A percentile compares a stretch with the other conserved stretches of the same genome.
Conservation (phyloP, 257 asterid species). For the Ilex aquifolium region DNA sequence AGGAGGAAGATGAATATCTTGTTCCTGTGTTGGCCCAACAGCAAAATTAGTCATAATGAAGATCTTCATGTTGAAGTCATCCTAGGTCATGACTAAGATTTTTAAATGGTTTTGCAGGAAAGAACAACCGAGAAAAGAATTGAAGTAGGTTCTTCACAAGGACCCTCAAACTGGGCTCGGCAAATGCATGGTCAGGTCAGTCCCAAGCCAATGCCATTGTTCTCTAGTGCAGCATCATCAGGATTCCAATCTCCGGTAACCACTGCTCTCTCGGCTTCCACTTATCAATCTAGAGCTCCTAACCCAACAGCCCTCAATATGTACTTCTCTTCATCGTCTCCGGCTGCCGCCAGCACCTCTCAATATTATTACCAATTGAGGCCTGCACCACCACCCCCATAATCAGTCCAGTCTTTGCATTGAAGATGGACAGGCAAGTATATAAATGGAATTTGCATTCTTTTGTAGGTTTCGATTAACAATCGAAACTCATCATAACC, state of each 20-base stretch:
- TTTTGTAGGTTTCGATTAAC: constrained; percentile 11
- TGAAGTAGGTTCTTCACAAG: constrained; percentile 30
- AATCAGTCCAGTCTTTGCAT: not conserved
- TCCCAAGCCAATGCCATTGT: constrained; percentile 31
- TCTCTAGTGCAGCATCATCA: constrained; percentile 80
- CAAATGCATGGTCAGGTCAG: constrained; percentile 34
- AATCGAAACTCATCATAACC: not conserved
- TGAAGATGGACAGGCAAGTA: constrained; percentile 3
- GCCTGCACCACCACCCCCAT: constrained; percentile 33
- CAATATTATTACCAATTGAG: constrained; percentile 29
- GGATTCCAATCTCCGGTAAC: constrained; percentile 67
- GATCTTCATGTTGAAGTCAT: not conserved
- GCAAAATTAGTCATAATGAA: too few relatives aligned
- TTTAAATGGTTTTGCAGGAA: constrained; percentile 26
- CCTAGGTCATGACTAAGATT: not conserved
- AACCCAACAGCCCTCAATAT: constrained; percentile 18
- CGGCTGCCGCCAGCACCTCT: constrained; percentile 20
- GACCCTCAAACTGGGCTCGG: constrained; percentile 39
- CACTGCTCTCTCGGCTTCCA: constrained; percentile 13
- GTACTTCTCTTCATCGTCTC: constrained; percentile 31
- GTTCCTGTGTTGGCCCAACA: too few relatives aligned
- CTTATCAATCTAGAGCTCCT: constrained; percentile 20
- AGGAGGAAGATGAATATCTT: too few relatives aligned
- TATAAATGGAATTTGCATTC: not conserved
- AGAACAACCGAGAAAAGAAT: constrained; percentile 23